Evolutionary conservation across 1,284 basidiomycete genomes (phyloP).

Genomic region (Anthracocystis panici-leucophaei): DNA sequence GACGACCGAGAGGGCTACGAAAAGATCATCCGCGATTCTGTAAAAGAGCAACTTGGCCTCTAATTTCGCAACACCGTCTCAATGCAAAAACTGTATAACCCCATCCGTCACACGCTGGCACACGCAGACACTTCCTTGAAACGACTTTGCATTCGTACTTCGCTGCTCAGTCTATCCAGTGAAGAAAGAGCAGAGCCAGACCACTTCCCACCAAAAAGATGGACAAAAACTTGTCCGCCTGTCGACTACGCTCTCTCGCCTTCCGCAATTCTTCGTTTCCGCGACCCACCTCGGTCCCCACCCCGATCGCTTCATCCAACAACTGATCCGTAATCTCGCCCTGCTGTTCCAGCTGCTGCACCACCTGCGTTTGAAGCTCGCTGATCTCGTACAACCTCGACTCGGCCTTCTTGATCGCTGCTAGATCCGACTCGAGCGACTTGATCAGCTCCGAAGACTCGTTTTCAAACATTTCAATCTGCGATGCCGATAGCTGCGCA

Average conservation of each 20-base stretch:
- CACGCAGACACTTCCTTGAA: not conserved
- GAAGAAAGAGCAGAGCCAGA: constrained; percentile 85
- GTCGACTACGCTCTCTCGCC: constrained; percentile 82
- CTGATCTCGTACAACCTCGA: constrained; percentile 88
- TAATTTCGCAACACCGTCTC: constrained; percentile 11
- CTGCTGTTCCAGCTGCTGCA: constrained; percentile 85
- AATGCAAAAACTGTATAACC: not conserved
- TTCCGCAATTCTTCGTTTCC: constrained; percentile 87
- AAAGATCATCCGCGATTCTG: constrained; percentile 61
- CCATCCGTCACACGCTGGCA: not conserved
- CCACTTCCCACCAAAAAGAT: constrained; percentile 88
- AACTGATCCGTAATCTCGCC: constrained; percentile 89
- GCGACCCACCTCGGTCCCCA: constrained; percentile 83
- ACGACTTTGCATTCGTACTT: not conserved
- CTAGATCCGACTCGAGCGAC: constrained; percentile 83
- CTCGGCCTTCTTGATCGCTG: constrained; percentile 88
- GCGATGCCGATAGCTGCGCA: constrained; percentile 73
- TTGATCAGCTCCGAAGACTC: constrained; percentile 87
- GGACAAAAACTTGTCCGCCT: constrained; percentile 83
- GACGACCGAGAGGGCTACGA: constrained; percentile 67
- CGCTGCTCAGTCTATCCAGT: constrained; percentile 71
- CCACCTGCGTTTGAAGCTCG: constrained; percentile 86
- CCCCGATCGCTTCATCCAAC: constrained; percentile 87
- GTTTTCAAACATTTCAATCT: constrained; percentile 89
- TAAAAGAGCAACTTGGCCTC: constrained; percentile 67